Base-by-base conservation (phyloP, 2,329 filamentous ascomycete species). In the Claviceps monticola region DNA sequence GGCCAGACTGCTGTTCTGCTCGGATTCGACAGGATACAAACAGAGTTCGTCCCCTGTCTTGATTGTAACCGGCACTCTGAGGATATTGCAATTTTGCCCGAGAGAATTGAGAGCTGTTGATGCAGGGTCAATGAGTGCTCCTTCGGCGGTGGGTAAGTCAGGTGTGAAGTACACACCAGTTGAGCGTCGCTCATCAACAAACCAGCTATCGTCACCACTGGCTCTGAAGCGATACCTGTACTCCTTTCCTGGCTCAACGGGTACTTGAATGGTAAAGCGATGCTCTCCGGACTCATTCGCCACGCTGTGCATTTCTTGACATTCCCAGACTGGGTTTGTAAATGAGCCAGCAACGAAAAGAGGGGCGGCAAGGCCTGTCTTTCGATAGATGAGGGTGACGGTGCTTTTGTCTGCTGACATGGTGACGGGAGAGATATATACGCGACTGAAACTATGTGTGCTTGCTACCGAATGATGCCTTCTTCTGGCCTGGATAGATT, bases 221-320 rank as follows among this genome's bases (percentile, higher is more conserved):
- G 85, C 69, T 34, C 83, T 76, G 58, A 89, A 84, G 66, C 88
- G 89, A 74, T 88, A 90, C 60, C 86, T 80, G 57, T 87, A 79
- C 53, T 79, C 74, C 46, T 77, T 74, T 21, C 76, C 76, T 21
- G 76, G 69, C 17, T 78, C 70, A 7, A 77, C 71, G 38, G 73
- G 63, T 45, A 87, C 71, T 1, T 72, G 66, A 53, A 79, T 79
- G 44, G 66, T 71, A 61, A 86, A 89, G 13, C 74, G 61, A 53
- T 79, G 68, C 51, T 82, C 70, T n/a, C 74, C 76, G 38, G 74
- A 68, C 4, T 72, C 66, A 9, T 74, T 71, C 34, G 69, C 68
- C 4, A 69, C 70, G 53, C 66, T 71, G 9, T 76, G 64, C 83
- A 89, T 86, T 67, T 87, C 82, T 46, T 78, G 68, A 1, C 77